Evolutionary conservation across 2,329 filamentous ascomycete species (phyloP), one percentile per base, ranked within the genome.

Genomic region (Atkinsonella texensis): DNA sequence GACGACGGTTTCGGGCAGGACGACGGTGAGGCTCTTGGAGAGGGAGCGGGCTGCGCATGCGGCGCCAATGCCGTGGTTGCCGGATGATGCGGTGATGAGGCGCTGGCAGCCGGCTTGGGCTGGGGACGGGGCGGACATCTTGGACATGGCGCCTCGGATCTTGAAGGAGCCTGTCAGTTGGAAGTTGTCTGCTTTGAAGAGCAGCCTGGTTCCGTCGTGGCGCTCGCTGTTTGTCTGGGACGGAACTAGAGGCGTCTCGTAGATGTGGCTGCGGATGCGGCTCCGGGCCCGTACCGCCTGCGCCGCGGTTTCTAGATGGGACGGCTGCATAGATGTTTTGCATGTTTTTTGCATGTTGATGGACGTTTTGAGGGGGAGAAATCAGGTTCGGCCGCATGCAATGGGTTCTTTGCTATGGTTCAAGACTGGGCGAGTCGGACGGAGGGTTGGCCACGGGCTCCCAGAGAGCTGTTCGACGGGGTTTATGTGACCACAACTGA

Each of bases 161-260:
- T 62, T 62, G 54, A 62, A 60, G 10, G 59, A 62, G 17, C 59
- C 59, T 0, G 59, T 62, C 28, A 59, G 52, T 38, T 61, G 59
- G 11, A 60, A 59, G 39, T 62, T 62, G 28, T 62, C 59, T 1
- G 58, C 59, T 23, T 62, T 62, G 55, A 62, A 60, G 23, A 58
- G 49, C 11, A 59, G 49, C 9, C 32, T 13, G 15, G 44, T 53
- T n/a, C 51, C 49, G 8, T 44, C 43, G 17, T 18, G 17, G 31
- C 23, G 20, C 7, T 48, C 38, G 13, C 48, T 52, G 38, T 52
- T 43, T 4, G 33, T 49, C 23, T 53, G 39, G 13, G 58, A 53
- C 1, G 56, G 55, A 3, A 58, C 49, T 13, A 59, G 51, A 10
- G 58, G 58, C 12, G 58, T 59, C 17, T 57, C 18, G 54, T 58